These are phyloP conservation scores for Diplodia scrobiculata DNA, from an alignment of 2,329 filamentous ascomycete species.

Conservation along the genomic window DNA sequence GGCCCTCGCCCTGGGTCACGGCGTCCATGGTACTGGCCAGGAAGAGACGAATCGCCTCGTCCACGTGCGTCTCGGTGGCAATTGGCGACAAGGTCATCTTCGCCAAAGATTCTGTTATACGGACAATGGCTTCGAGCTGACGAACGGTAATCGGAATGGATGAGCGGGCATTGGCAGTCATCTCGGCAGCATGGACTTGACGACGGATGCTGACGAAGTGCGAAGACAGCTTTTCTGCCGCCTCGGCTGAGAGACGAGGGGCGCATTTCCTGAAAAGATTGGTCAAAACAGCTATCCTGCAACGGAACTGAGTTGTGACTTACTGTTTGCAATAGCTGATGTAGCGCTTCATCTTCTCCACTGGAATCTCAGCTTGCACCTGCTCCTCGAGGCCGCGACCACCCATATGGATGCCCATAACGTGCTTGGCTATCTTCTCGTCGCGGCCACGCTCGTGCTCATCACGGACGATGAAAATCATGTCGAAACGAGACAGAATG, in stretches of 20 bases:
- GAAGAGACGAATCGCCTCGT: slow-evolving; percentile 96
- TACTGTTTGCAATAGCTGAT: slow-evolving; percentile 95
- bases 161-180: slow-evolving; percentile 84
- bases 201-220: slow-evolving; percentile 96
- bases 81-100: slow-evolving; percentile 85
- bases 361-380: slow-evolving; percentile 81
- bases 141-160: slow-evolving; percentile 97
- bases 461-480: slow-evolving; percentile 99
- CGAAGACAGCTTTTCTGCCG: slow-evolving; percentile 91
- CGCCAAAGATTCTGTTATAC: slow-evolving; percentile 92
- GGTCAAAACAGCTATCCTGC: slow-evolving; percentile 38
- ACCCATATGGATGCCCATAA: slow-evolving; percentile 97
- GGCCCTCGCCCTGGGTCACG: slow-evolving; percentile 81
- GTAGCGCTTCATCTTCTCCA: slow-evolving; percentile 97
- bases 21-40: slow-evolving; percentile 97
- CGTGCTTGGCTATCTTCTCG: slow-evolving; percentile 91
- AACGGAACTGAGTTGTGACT: slow-evolving; percentile 47
- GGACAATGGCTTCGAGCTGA: slow-evolving; percentile 83
- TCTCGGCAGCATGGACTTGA: slow-evolving; percentile 87
- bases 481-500: slow-evolving; percentile 96
- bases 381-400: slow-evolving; percentile 79
- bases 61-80: slow-evolving; percentile 87
- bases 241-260: slow-evolving; percentile 83
- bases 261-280: slow-evolving; percentile 71
- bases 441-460: slow-evolving; percentile 89